Base-by-base conservation (phyloP, 176 grass and related monocot species). In the Carex scoparia region DNA sequence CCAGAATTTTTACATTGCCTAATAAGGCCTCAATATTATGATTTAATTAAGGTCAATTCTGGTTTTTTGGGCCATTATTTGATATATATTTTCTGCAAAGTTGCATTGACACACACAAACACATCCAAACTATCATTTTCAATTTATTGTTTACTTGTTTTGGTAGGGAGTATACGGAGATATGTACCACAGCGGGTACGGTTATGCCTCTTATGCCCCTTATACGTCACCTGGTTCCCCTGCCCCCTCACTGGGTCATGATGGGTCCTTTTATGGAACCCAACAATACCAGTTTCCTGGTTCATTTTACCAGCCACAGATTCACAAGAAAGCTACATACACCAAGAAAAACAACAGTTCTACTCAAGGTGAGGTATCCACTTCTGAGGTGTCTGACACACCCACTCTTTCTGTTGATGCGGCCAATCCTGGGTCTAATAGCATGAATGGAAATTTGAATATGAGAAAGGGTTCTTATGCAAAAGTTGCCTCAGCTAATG, bases 161-260 rank as follows among this genome's bases (percentile, higher is more conserved):
- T 35, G 84, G 65, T 90, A 94, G 92, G 94, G 88, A 77, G 83
- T 81, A 82, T 94, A 97, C 83, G 88, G 91, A 74, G 94, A 97
- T 63, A 84, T 90, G 84, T 93, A 91, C 69, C 93, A 89, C 35
- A 35, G 23, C 4, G 74, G 74, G 74, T 79, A 79, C 84, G 85
- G 88, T 60, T 94, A 97, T 90, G 83, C 90, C 51, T 85, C 85
- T 18, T 94, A 92, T 69, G 68, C 89, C 65, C 80, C 84, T 51
- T 90, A 90, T 42, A 68, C 88, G 33, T 58, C 74, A 76, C 85
- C 88, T 60, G 84, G 84, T 60, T 89, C 88, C 37, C 84, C 88
- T 58, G 62, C 87, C 65, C 51, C 93, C 9, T 86, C 86, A 35
- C 46, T 90, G 61, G 86, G 86, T 70, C 88, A 90, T 83, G 91